phyloP scores from a whole-genome alignment of 139 green algal species.

The Gonium pectorale region DNA sequence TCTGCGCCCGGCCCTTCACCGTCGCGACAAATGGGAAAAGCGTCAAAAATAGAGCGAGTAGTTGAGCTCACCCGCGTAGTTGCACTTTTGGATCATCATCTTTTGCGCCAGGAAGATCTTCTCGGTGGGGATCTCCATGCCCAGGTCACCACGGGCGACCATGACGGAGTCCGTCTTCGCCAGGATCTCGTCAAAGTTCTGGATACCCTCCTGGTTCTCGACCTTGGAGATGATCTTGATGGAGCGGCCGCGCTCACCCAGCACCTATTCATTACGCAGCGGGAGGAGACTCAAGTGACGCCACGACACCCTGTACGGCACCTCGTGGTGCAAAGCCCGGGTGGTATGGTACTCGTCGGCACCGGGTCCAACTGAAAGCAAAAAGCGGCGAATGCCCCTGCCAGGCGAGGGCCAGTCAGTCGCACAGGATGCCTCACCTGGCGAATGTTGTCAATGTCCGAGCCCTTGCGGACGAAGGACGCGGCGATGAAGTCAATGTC shows the following conservation, averaged over 20 bases:
- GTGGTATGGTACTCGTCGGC: no score
- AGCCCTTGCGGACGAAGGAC: conserved; percentile 98
- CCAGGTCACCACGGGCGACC: conserved; percentile 95
- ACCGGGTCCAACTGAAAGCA: no score
- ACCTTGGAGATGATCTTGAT: conserved; percentile 98
- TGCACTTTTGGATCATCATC: conserved; percentile 97
- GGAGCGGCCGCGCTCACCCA: conserved; percentile 81
- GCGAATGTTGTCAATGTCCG: conserved; percentile 92
- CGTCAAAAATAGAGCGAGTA: background rate
- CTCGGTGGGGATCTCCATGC: conserved; percentile 99
- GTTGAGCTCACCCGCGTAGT: conserved; percentile 65
- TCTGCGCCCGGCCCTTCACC: no score
- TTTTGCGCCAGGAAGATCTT: conserved; percentile 99
- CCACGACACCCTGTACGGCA: no score
- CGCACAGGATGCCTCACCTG: no score
- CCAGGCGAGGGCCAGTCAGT: no score
- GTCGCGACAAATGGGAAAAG: background rate
- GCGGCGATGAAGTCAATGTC: conserved; percentile 99
- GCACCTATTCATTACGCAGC: no score
- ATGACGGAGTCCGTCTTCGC: conserved; percentile 79
- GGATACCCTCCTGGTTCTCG: conserved; percentile 97
- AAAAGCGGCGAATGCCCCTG: no score
- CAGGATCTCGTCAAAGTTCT: conserved; percentile 97
- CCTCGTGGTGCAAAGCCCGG: no score
- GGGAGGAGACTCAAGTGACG: no score